Evolutionary conservation across 306 rosid species (phyloP).

Genomic region (Malus sieversii): DNA sequence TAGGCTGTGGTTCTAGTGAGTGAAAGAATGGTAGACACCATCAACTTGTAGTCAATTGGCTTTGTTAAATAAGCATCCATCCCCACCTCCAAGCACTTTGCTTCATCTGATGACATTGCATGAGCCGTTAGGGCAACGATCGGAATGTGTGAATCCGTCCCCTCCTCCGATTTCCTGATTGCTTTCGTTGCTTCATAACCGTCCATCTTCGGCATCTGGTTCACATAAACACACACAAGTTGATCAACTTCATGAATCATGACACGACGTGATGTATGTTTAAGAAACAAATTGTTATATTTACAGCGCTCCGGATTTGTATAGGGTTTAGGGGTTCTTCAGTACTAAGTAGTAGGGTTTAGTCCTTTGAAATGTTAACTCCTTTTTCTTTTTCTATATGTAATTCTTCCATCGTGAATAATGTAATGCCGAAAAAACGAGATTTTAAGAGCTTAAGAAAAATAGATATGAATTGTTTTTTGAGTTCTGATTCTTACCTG

Average conservation of each 20-base stretch:
- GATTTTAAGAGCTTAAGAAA: neutral
- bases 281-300: neutral
- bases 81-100: slow-evolving; percentile 95
- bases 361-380: too few relatives aligned
- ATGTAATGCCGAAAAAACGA: neutral
- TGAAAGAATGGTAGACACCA: slow-evolving; percentile 95
- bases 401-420: neutral
- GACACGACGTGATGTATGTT: neutral
- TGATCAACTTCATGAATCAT: neutral
- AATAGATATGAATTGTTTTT: neutral
- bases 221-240: slow-evolving; percentile 6
- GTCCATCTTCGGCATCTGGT: slow-evolving; percentile 99
- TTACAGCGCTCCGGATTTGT: too few relatives aligned
- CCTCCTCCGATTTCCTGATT: slow-evolving; percentile 79
- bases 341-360: neutral
- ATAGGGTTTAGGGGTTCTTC: neutral
- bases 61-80: slow-evolving; percentile 99
- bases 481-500: slow-evolving; percentile 49
- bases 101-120: slow-evolving; percentile 99
- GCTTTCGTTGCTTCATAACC: slow-evolving; percentile 96
- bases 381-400: too few relatives aligned
- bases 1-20: slow-evolving; percentile 48
- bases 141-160: slow-evolving; percentile 64
- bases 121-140: slow-evolving; percentile 96
- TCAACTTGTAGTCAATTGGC: slow-evolving; percentile 89